Base-by-base conservation (phyloP, 805 yeast species). In the Saturnispora diversa region DNA sequence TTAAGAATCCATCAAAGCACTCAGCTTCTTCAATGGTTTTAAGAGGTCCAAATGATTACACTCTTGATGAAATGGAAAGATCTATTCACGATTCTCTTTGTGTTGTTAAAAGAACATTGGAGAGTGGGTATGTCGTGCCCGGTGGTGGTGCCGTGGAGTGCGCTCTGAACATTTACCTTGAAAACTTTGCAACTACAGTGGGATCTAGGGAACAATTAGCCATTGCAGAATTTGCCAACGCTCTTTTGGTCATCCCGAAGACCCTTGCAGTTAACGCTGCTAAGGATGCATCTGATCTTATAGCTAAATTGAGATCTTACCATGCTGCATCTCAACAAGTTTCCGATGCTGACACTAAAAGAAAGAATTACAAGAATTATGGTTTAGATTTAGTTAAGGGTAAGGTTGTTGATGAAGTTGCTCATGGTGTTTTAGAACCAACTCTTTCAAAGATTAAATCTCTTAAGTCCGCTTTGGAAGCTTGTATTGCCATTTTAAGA, bases 121-220 rank as follows among this genome's bases (percentile, higher is more conserved):
- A 92, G 64, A 78, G 90, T 55, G 97, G 97, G 16, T 66, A 74
- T 50, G 88, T 94, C 43, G 98, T 92, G 5, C 97, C 98, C 31
- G 99, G 99, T 46, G 99, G 99, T 50, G 99, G 99, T 46, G 94
- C 95, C n/a, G 98, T 92, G 26, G 99, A 92, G 66, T 74, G 95
- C 38, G 97, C 97, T 2, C 72, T 92, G 57, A 88, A 87, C 66
- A 87, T 92, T 39, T 92, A 85, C 61, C 70, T 92, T 59, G 98
- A 92, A 63, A 90, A 85, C 60, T 92, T 92, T 63, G 98, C 98
- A 37, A 92, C 97, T 7, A 87, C 97, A 1, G 90, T 92, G 38
- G 97, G 97, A 3, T 85, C 96, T 15, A 77, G 98, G 56, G 98
- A 92, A 63, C 98, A 92, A 63, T 73, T 92, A 55, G 97, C 98